Base-by-base conservation (phyloP, 768 basidiomycete species). In the Polyporus arcularius region DNA sequence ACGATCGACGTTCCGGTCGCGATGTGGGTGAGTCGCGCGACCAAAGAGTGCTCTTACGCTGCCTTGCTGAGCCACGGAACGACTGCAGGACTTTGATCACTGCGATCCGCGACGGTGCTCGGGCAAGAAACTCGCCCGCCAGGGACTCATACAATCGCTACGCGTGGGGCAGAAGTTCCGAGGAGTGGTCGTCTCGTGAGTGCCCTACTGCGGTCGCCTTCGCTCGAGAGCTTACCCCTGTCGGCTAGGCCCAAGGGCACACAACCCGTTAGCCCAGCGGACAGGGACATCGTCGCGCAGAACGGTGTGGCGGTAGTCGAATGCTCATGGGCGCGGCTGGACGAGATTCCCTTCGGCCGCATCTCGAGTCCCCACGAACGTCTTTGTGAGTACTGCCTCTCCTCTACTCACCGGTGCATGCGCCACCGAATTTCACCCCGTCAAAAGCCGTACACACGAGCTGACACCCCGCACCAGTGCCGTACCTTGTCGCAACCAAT, bases 241-340 rank as follows among this genome's bases (percentile, higher is more conserved):
- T 53, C 30, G 21, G 31, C 60, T 69, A 96, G 94, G 38, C 96
- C 96, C 2, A 92, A 94, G 70, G 96, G 88, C 0, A 89, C 80
- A 31, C 80, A 84, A 65, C 78, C 90, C 26, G 81, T 98, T 21
- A 90, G 87, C 48, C 94, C 94, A 0, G 82, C 88, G 1, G 97
- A 99, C 70, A 82, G 85, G n/a, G 87, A 89, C 4, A 85, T 96
- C 58, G 78, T 98, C 9, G 76, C 82, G 0, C 78, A 80, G 47
- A 78, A 79, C 38, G 97, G 97, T 0, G 75, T 98, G 5, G 97
- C 96, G 0, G 97, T 99, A n/a, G 93, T 99, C 2, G 97, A 99
- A 71, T 98, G 96, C 72, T 96, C 94, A 4, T 99, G 97, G 97
- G 96, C 97, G 1, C 84, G 95, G 21, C 75, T 98, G 8, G 93